Conservation (phyloP, 345 rosid genomes). For the Pelargonium nanum region DNA sequence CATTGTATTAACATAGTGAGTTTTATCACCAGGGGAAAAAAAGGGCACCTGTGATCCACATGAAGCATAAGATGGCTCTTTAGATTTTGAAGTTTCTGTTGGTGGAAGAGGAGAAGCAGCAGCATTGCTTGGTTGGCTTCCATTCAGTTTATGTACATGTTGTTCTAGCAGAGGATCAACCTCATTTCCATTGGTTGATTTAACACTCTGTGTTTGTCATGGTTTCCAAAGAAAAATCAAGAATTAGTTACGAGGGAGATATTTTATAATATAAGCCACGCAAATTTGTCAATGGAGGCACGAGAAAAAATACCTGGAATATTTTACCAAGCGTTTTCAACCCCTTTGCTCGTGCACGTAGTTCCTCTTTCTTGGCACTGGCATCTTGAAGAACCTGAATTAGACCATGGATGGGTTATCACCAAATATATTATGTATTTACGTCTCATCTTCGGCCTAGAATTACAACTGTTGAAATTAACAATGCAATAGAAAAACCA, state of each 20-base stretch:
- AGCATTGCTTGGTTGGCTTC: conserved; percentile 31
- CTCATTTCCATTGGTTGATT: conserved; percentile 53
- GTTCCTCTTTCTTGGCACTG: conserved; percentile 72
- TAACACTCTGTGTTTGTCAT: conserved; percentile 37
- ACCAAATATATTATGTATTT: conserved; percentile 4
- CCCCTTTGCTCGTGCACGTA: conserved; percentile 84
- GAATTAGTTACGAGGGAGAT: neutral
- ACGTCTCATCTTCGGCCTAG: conserved; percentile 7
- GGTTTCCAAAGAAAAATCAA: neutral
- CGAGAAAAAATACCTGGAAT: conserved; percentile 57
- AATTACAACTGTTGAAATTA: conserved; percentile 10
- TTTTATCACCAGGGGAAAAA: neutral
- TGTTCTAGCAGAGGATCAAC: conserved; percentile 28
- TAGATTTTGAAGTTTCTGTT: conserved; percentile 25
- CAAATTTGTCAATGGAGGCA: neutral
- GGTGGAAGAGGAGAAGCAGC: conserved; percentile 33
- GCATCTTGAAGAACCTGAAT: conserved; percentile 95
- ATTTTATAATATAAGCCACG: neutral
- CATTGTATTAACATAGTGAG: neutral
- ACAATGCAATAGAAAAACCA: conserved; percentile 23
- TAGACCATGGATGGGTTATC: conserved; percentile 16
- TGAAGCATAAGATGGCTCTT: conserved; percentile 38
- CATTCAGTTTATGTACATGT: conserved; percentile 38
- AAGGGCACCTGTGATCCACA: conserved; percentile 40
- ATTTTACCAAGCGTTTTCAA: conserved; percentile 88